Conservation (phyloP, 2,329 filamentous ascomycete genomes). For the Aspergillus uvarum region DNA sequence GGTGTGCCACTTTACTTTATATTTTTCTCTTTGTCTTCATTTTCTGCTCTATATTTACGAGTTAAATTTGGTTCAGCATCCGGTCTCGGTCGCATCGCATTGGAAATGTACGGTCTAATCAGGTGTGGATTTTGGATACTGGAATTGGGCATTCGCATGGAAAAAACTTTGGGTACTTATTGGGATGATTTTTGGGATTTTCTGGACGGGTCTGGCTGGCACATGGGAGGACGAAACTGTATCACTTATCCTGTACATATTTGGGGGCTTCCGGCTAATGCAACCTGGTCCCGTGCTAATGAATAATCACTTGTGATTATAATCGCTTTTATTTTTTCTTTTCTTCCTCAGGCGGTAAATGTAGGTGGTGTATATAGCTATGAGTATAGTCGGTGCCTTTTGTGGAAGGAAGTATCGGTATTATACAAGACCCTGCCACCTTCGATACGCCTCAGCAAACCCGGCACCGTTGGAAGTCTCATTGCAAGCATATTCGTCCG, state of each 20-base stretch:
- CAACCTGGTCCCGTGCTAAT: not conserved
- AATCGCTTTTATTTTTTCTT: not conserved
- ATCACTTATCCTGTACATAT: not conserved
- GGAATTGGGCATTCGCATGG: constrained; percentile 1
- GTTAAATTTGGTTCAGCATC: not conserved
- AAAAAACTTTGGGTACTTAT: not conserved
- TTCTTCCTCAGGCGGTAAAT: not conserved
- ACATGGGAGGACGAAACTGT: not conserved
- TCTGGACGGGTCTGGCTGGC: not conserved
- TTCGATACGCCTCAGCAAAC: constrained; percentile 13
- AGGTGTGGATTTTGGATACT: constrained; percentile 3
- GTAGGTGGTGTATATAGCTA: not conserved
- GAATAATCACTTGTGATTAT: not conserved
- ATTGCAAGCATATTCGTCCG: constrained; percentile 5
- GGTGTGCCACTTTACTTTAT: not conserved
- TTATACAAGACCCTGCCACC: constrained; percentile 7
- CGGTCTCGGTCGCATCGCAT: not conserved
- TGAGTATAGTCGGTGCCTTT: not conserved
- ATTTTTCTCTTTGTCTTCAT: not conserved
- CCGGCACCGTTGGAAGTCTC: not conserved
- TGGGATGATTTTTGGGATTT: constrained; percentile 6
- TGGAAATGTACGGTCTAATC: constrained; percentile 1
- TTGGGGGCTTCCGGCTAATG: not conserved
- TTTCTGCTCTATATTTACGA: not conserved
- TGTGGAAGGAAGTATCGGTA: not conserved